A percentile compares a stretch with the other conserved stretches of the same genome.
Conservation (phyloP, 192 early-diverging fungal genomes). For the Geranomyces variabilis region DNA sequence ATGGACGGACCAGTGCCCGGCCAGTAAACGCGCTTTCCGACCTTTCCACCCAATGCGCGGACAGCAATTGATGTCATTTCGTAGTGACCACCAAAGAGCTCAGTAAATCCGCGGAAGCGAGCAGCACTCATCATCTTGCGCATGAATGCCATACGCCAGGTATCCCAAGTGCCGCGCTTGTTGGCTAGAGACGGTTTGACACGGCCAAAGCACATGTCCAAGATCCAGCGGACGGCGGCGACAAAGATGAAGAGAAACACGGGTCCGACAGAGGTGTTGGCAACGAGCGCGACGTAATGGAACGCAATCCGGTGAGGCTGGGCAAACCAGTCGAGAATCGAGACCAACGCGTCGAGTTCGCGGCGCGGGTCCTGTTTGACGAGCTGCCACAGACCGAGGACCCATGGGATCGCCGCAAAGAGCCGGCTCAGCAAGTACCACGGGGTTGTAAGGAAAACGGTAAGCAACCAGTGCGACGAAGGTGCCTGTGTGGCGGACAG, state of each 20-base stretch:
- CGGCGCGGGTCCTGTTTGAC: slow-evolving; percentile 36
- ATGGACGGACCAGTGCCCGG: slow-evolving; percentile 46
- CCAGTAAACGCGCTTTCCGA: slow-evolving; percentile 54
- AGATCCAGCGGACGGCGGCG: slow-evolving; percentile 34
- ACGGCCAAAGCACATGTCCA: slow-evolving; percentile 25
- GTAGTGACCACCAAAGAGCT: slow-evolving; percentile 49
- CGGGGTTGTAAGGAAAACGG: slow-evolving; percentile 38
- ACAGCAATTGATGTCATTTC: slow-evolving; percentile 42
- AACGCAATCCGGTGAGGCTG: slow-evolving; percentile 42
- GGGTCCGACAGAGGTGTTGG: slow-evolving; percentile 33
- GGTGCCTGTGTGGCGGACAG: slow-evolving; percentile 9
- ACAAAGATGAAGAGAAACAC: slow-evolving; percentile 33
- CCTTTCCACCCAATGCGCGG: slow-evolving; percentile 46
- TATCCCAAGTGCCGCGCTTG: neutral
- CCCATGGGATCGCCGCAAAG: slow-evolving; percentile 44
- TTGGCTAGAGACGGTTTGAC: neutral
- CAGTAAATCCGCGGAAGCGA: slow-evolving; percentile 38
- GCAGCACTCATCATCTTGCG: slow-evolving; percentile 31
- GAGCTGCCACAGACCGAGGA: slow-evolving; percentile 37
- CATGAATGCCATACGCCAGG: neutral
- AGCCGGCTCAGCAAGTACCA: slow-evolving; percentile 30
- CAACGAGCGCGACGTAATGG: slow-evolving; percentile 38
- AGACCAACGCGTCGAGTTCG: slow-evolving; percentile 26
- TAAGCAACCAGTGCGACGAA: slow-evolving; percentile 20
- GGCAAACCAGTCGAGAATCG: slow-evolving; percentile 40